These are phyloP conservation scores for Colletotrichum sp. DNA, from an alignment of 2,329 filamentous ascomycete species.

Conservation along the genomic window DNA sequence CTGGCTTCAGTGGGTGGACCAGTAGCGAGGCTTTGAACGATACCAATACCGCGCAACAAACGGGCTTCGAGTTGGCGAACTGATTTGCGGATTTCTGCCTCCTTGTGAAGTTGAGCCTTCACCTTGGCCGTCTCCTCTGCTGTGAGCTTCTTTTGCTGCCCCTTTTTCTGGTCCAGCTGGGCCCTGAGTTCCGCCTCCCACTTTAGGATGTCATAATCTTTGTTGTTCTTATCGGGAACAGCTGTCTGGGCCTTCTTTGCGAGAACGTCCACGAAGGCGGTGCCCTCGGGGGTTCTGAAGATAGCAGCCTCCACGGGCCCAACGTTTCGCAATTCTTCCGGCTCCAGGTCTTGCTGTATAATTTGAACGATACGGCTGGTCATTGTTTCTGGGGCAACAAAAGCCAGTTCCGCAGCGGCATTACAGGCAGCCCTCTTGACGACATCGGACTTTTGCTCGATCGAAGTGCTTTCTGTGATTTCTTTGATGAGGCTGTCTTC, in stretches of 20 bases:
- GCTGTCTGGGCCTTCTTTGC: constrained; percentile 77
- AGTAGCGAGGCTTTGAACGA: constrained; percentile 80
- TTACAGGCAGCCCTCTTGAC: constrained; percentile 77
- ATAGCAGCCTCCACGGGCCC: constrained; percentile 92
- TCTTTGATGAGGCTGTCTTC: constrained; percentile 71
- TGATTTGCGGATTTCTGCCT: constrained; percentile 77
- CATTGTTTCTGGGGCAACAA: constrained; percentile 86
- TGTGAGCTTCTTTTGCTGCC: constrained; percentile 87
- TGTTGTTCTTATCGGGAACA: constrained; percentile 84
- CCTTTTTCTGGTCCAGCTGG: constrained; percentile 92
- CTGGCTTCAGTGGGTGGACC: constrained; percentile 90
- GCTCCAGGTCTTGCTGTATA: constrained; percentile 75
- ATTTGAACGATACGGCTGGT: constrained; percentile 77
- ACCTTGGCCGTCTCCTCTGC: constrained; percentile 89
- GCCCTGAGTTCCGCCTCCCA: constrained; percentile 94
- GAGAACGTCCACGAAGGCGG: constrained; percentile 87
- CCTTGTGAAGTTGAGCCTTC: constrained; percentile 88
- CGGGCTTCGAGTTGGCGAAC: constrained; percentile 73
- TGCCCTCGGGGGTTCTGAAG: constrained; percentile 87
- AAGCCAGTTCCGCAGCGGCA: constrained; percentile 89
- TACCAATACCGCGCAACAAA: constrained; percentile 82
- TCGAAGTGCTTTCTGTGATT: constrained; percentile 58
- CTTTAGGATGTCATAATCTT: constrained; percentile 94
- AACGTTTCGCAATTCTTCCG: constrained; percentile 71
- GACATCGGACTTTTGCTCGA: constrained; percentile 47